A percentile compares a stretch with the other conserved stretches of the same genome.
Conservation (phyloP, 306 rosid genomes). For the Gillenia trifoliata region DNA sequence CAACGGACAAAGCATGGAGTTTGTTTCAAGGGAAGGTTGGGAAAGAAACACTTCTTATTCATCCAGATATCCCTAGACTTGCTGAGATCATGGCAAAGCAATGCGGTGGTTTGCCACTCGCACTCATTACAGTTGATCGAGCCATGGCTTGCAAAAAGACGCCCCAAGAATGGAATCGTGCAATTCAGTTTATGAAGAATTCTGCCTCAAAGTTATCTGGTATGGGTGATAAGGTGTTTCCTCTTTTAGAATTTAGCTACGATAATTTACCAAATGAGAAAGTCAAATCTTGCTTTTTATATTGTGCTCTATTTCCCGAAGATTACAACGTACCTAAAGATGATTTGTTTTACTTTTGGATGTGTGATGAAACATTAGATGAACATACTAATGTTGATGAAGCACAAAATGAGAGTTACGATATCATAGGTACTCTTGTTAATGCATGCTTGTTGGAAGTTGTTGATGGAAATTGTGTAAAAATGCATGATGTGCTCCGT, state of each 20-base stretch:
- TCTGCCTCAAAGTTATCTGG: not conserved
- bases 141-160: constrained; percentile 13
- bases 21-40: constrained; percentile 18
- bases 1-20: not conserved
- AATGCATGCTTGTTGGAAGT: constrained; percentile 1
- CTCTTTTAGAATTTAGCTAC: too few relatives aligned
- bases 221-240: too few relatives aligned
- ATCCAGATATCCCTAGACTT: not conserved
- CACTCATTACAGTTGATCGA: not conserved
- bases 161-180: constrained; percentile 5
- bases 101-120: constrained; percentile 12
- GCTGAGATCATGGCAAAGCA: constrained; percentile 2
- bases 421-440: not conserved
- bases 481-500: constrained; percentile 11
- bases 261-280: too few relatives aligned
- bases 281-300: too few relatives aligned
- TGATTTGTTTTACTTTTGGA: not conserved
- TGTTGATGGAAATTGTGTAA: not conserved
- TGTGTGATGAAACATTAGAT: constrained; percentile 9
- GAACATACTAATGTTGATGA: not conserved
- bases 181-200: not conserved
- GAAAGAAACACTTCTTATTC: not conserved
- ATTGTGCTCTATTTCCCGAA: too few relatives aligned
- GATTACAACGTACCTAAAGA: too few relatives aligned
- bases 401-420: not conserved